A percentile compares a stretch with the other conserved stretches of the same genome.
Conservation (phyloP, 2,329 filamentous ascomycete species). For the Nannizziopsis barbatae region DNA sequence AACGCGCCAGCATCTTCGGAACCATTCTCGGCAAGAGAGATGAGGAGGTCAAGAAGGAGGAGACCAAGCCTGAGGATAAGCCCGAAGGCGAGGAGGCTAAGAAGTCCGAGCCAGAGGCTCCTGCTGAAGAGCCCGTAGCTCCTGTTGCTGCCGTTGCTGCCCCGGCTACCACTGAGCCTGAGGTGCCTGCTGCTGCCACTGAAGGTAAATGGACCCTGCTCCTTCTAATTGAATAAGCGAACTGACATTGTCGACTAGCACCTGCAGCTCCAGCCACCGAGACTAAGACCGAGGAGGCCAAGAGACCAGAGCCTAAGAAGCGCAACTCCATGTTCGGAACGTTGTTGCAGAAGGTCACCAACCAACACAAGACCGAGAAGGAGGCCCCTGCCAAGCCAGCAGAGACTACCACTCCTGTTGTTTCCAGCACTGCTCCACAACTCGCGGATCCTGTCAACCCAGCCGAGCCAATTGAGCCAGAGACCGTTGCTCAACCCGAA, state of each 20-base stretch:
- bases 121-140: conserved; percentile 34
- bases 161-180: conserved; percentile 25
- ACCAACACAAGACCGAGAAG: conserved; percentile 34
- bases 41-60: conserved; percentile 32
- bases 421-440: conserved; percentile 41
- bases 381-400: conserved; percentile 39
- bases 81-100: conserved; percentile 26
- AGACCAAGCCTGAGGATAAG: conserved; percentile 28
- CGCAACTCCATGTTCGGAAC: conserved; percentile 73
- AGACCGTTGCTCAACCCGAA: conserved; percentile 35
- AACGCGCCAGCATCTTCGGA: conserved; percentile 49
- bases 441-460: conserved; percentile 37
- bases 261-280: conserved; percentile 39
- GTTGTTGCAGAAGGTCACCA: conserved; percentile 58
- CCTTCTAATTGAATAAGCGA: not conserved
- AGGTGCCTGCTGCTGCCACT: conserved; percentile 32
- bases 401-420: conserved; percentile 35
- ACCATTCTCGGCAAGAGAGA: conserved; percentile 52
- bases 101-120: conserved; percentile 28
- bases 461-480: conserved; percentile 31
- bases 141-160: conserved; percentile 29
- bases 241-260: conserved; percentile 23
- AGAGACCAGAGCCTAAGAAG: conserved; percentile 50
- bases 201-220: conserved; percentile 18
- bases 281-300: conserved; percentile 36